These are phyloP conservation scores for Phylloporus sp. DNA, from an alignment of 768 basidiomycete species.

Conservation along the genomic window DNA sequence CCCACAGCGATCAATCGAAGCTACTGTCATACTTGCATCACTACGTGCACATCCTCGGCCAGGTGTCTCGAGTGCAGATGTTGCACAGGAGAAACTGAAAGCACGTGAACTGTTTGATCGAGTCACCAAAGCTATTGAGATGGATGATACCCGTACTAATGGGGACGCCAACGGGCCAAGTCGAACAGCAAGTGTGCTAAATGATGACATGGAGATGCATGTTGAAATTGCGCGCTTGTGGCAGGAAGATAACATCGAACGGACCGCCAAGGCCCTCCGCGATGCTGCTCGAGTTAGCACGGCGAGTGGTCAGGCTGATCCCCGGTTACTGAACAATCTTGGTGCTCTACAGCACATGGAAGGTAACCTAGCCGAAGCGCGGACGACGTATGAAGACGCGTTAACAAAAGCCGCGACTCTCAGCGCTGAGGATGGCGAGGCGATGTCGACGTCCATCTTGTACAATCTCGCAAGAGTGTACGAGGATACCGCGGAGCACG, in stretches of 20 bases:
- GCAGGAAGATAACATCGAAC: conserved; percentile 76
- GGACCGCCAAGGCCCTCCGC: conserved; percentile 66
- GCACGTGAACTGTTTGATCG: conserved; percentile 84
- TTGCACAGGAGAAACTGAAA: conserved; percentile 61
- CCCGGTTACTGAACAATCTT: conserved; percentile 77
- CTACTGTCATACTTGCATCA: conserved; percentile 84
- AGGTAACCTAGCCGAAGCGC: conserved; percentile 52
- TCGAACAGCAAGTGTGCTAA: conserved; percentile 50
- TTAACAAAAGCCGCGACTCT: conserved; percentile 53
- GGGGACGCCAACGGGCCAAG: conserved; percentile 32
- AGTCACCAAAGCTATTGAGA: conserved; percentile 60
- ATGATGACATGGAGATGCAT: conserved; percentile 83
- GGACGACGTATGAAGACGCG: conserved; percentile 68
- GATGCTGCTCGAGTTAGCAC: conserved; percentile 69
- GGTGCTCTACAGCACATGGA: conserved; percentile 74
- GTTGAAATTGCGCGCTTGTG: conserved; percentile 88
- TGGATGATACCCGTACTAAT: conserved; percentile 51
- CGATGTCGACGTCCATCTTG: conserved; percentile 74
- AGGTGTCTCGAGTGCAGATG: conserved; percentile 71
- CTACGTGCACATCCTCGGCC: conserved; percentile 81
- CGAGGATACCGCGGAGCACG: conserved; percentile 75
- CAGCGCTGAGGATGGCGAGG: conserved; percentile 51
- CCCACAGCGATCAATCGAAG: conserved; percentile 70
- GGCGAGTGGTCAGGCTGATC: conserved; percentile 47
- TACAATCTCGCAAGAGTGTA: conserved; percentile 93